These are phyloP conservation scores for Scutellaria baicalensis DNA, from an alignment of 257 asterid genomes.

Conservation along the genomic window DNA sequence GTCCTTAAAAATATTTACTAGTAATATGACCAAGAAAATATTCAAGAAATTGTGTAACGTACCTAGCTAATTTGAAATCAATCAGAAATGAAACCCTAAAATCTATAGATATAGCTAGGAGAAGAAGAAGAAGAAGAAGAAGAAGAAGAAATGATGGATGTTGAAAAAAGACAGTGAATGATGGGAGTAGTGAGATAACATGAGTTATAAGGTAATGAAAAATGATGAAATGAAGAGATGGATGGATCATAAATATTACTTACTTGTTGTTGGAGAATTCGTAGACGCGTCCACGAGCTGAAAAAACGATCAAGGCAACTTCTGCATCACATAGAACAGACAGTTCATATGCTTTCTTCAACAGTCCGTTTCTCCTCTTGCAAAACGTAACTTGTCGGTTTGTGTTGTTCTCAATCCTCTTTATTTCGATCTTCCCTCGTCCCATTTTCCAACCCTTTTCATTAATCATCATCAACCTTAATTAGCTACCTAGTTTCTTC, in stretches of 20 bases:
- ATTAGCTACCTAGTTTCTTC: too few relatives aligned
- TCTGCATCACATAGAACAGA: conserved; percentile 76
- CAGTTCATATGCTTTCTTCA: conserved; percentile 74
- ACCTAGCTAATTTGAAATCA: too few relatives aligned
- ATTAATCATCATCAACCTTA: background rate
- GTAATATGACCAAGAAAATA: too few relatives aligned
- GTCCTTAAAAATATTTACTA: background rate
- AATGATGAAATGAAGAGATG: background rate
- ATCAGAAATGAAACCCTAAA: background rate
- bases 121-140: too few relatives aligned
- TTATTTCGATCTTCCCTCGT: conserved; percentile 78
- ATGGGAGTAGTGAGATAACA: too few relatives aligned
- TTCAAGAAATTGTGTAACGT: background rate
- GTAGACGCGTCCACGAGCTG: conserved; percentile 69
- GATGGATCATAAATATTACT: too few relatives aligned
- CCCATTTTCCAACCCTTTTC: conserved; percentile 35
- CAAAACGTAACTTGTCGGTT: conserved; percentile 76
- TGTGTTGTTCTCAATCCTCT: conserved; percentile 78
- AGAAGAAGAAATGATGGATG: too few relatives aligned
- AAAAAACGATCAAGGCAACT: conserved; percentile 68
- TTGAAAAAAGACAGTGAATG: background rate
- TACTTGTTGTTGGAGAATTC: conserved; percentile 71
- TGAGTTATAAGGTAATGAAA: background rate
- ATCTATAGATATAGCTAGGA: too few relatives aligned
- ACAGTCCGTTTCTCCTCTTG: conserved; percentile 70